These are phyloP conservation scores for Cytospora chrysosperma DNA, from an alignment of 2,329 filamentous ascomycete species.

Conservation along the genomic window DNA sequence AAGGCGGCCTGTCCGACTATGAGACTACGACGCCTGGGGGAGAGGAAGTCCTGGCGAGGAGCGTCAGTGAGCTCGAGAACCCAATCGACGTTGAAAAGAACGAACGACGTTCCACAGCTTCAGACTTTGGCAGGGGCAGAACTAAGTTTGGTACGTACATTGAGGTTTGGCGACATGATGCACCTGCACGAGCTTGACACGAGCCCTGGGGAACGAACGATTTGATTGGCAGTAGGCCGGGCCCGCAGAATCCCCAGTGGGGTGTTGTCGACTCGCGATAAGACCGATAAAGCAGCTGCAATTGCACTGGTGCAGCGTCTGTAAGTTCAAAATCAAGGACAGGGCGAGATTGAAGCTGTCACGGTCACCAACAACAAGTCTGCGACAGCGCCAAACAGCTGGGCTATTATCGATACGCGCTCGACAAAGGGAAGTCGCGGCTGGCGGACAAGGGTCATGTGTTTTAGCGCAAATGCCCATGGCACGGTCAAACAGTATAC, in stretches of 20 bases:
- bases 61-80: constrained; percentile 10
- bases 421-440: constrained; percentile 2
- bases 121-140: constrained; percentile 14
- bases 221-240: constrained; percentile 23
- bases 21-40: constrained; percentile 24
- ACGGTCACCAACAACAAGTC: not conserved
- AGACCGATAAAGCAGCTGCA: constrained; percentile 14
- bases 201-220: constrained; percentile 14
- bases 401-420: not conserved
- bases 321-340: not conserved
- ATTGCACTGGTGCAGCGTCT: not conserved
- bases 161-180: constrained; percentile 21
- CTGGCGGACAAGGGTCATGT: not conserved
- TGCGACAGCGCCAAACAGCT: not conserved
- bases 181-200: constrained; percentile 9
- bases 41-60: constrained; percentile 16
- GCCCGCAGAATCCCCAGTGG: constrained; percentile 18
- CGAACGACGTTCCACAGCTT: constrained; percentile 9
- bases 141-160: constrained; percentile 19
- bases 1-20: constrained; percentile 14
- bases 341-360: not conserved
- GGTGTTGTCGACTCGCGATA: constrained; percentile 12
- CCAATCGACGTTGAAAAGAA: not conserved
- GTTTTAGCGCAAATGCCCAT: not conserved
- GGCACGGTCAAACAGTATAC: not conserved